These are phyloP conservation scores for Zangia roseola DNA, from an alignment of 768 basidiomycete genomes.

Conservation along the genomic window DNA sequence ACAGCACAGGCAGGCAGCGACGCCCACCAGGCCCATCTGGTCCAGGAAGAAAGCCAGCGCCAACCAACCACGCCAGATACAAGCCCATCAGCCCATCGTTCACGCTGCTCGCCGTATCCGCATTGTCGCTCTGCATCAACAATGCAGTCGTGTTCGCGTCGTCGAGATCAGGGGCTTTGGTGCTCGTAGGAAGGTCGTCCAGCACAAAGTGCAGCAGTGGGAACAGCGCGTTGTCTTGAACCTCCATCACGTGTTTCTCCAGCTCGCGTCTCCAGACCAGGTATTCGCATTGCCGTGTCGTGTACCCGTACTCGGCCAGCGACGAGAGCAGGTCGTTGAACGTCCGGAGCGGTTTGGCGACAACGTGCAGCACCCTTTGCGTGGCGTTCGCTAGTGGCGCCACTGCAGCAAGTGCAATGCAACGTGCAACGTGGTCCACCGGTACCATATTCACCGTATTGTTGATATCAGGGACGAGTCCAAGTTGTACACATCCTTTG, in stretches of 20 bases:
- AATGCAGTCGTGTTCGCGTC: constrained; percentile 72
- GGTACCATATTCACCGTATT: constrained; percentile 99
- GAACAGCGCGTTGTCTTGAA: constrained; percentile 95
- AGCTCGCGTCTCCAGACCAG: constrained; percentile 87
- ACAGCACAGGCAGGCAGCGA: constrained; percentile 51
- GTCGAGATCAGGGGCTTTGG: constrained; percentile 89
- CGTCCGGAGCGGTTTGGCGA: constrained; percentile 81
- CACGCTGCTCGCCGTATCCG: constrained; percentile 54
- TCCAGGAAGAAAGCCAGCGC: constrained; percentile 73
- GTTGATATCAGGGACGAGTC: constrained; percentile 94
- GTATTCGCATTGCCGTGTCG: constrained; percentile 80
- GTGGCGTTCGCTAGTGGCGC: constrained; percentile 48
- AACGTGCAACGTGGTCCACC: constrained; percentile 91
- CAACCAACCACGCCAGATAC: constrained; percentile 91
- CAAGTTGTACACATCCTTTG: constrained; percentile 98
- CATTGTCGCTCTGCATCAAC: constrained; percentile 48
- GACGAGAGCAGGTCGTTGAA: constrained; percentile 85
- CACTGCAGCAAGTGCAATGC: constrained; percentile 71
- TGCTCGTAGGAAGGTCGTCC: constrained; percentile 95
- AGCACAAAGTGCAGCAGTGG: constrained; percentile 96
- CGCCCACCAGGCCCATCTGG: constrained; percentile 41
- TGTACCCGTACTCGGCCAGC: constrained; percentile 77
- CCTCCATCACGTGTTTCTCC: constrained; percentile 93
- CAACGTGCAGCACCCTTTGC: constrained; percentile 76
- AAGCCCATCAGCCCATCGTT: constrained; percentile 74